A percentile compares a stretch with the other conserved stretches of the same genome.
These are phyloP conservation scores for Ambrosia hybrid DNA, from an alignment of 140 eudicot genomes.

Conservation along the genomic window DNA sequence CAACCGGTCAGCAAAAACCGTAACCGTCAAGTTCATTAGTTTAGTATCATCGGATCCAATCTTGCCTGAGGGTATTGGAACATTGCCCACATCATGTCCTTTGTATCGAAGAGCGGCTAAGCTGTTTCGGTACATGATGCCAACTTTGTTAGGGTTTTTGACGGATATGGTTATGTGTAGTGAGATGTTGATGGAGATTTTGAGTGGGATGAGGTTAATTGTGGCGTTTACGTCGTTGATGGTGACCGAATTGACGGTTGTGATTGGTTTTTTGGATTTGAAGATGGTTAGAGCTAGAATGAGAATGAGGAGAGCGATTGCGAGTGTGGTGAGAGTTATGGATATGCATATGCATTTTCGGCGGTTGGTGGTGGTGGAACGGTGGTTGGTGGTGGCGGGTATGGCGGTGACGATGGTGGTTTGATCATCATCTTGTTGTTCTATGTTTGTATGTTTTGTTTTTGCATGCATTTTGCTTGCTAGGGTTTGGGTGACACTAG, in stretches of 20 bases:
- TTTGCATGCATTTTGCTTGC: slow-evolving; percentile 27
- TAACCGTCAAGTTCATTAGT: slow-evolving; percentile 51
- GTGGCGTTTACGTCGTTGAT: slow-evolving; percentile 46
- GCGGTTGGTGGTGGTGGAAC: slow-evolving; percentile 5
- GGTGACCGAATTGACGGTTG: slow-evolving; percentile 52
- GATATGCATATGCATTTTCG: slow-evolving; percentile 38
- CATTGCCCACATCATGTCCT: slow-evolving; percentile 58
- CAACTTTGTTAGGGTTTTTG: slow-evolving; percentile 68
- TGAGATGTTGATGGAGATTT: slow-evolving; percentile 53
- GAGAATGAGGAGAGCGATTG: slow-evolving; percentile 32
- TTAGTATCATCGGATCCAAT: slow-evolving; percentile 45
- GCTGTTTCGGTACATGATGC: slow-evolving; percentile 44
- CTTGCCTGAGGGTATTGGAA: slow-evolving; percentile 59
- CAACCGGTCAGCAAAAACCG: slow-evolving; percentile 70
- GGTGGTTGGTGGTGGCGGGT: slow-evolving; percentile 4
- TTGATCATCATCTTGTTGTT: too few relatives aligned
- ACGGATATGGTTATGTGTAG: slow-evolving; percentile 45
- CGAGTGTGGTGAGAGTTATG: slow-evolving; percentile 15
- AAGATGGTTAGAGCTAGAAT: slow-evolving; percentile 70
- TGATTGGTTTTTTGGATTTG: slow-evolving; percentile 66
- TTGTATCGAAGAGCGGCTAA: slow-evolving; percentile 48
- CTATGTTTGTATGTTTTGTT: background rate
- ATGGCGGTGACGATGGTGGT: background rate
- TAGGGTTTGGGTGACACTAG: background rate
- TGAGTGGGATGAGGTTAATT: slow-evolving; percentile 41